Evolutionary conservation across 73 alveolate species (phyloP).

Genomic region (Paramecium primaurelia): DNA sequence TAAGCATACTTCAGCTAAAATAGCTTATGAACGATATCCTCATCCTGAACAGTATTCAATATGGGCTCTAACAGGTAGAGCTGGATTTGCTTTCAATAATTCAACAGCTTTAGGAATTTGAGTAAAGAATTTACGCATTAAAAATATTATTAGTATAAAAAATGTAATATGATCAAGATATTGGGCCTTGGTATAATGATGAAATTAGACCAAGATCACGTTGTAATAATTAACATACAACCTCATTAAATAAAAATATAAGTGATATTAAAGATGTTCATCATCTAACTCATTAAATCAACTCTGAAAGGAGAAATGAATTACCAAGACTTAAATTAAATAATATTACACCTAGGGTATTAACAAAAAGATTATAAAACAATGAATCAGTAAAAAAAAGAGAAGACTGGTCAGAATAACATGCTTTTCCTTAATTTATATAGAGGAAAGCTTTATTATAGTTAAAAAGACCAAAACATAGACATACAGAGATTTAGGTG

Average conservation of each 20-base stretch:
- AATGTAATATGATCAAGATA: background rate
- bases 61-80: background rate
- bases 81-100: background rate
- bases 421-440: background rate
- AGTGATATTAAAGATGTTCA: background rate
- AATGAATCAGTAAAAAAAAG: background rate
- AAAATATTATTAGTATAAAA: background rate
- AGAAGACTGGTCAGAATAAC: background rate
- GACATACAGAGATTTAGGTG: background rate
- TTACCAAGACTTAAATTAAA: background rate
- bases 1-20: background rate
- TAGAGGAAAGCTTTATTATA: background rate
- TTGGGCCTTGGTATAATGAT: background rate
- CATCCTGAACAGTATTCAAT: constrained; percentile 20
- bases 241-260: background rate
- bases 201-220: background rate
- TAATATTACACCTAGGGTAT: background rate
- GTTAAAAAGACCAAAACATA: background rate
- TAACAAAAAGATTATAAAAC: background rate
- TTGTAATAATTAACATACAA: background rate
- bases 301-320: background rate
- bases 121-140: constrained; percentile 14
- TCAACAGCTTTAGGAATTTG: background rate
- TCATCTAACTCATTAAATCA: background rate
- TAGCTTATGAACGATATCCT: constrained; percentile 12